Conservation (phyloP, 352 stramenopile species). For the Phytophthora podocarpi region DNA sequence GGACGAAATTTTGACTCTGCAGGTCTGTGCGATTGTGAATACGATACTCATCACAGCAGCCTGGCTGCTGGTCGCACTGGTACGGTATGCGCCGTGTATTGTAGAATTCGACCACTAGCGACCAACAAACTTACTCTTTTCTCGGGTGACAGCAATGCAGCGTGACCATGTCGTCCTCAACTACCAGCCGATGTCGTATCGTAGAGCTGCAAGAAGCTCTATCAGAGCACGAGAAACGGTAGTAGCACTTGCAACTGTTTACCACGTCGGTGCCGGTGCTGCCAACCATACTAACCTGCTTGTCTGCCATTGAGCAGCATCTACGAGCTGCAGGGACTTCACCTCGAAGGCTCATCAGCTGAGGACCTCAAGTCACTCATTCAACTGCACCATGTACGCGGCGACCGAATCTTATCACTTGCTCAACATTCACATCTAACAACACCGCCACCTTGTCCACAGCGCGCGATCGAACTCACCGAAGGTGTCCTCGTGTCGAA, state of each 20-base stretch:
- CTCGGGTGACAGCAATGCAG: constrained; percentile 40
- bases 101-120: not conserved
- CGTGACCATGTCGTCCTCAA: constrained; percentile 20
- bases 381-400: constrained; percentile 57
- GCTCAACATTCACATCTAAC: no score
- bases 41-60: constrained; percentile 47
- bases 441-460: no score
- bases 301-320: constrained; percentile 29
- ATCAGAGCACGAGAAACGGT: constrained; percentile 23
- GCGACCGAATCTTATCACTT: no score
- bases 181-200: constrained; percentile 6
- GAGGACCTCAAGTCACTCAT: constrained; percentile 62
- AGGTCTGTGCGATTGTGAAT: constrained; percentile 42
- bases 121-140: no score
- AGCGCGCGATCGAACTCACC: constrained; percentile 58
- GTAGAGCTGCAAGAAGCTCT: constrained; percentile 27
- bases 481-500: constrained; percentile 61
- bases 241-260: not conserved
- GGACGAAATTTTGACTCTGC: constrained; percentile 31
- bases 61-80: constrained; percentile 62
- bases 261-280: not conserved
- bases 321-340: constrained; percentile 46
- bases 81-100: constrained; percentile 19
- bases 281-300: not conserved
- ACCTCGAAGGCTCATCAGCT: constrained; percentile 39